phyloP scores from a whole-genome alignment of 805 yeast genomes.

The Wickerhamiella kazuoi region DNA sequence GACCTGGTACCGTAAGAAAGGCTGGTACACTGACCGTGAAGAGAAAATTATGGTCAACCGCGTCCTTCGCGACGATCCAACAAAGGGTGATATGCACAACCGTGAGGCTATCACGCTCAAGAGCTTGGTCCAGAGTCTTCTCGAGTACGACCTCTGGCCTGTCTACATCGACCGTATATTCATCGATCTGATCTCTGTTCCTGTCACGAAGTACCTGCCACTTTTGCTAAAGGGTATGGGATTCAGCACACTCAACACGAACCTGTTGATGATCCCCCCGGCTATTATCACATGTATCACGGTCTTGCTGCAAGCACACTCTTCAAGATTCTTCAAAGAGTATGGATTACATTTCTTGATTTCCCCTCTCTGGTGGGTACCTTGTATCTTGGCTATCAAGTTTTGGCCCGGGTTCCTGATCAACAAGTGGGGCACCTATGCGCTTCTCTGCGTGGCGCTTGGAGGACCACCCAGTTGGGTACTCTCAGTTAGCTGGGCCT shows the following conservation, averaged over 20 bases:
- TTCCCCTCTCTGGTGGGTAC: slow-evolving; percentile 11
- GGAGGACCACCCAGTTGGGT: slow-evolving; percentile 17
- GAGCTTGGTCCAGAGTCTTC: slow-evolving; percentile 25
- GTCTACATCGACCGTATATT: slow-evolving; percentile 30
- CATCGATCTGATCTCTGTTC: slow-evolving; percentile 21
- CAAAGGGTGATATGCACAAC: slow-evolving; percentile 45
- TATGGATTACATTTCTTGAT: slow-evolving; percentile 6
- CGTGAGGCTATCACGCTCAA: slow-evolving; percentile 30
- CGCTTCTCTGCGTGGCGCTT: slow-evolving; percentile 15
- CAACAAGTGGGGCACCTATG: slow-evolving; percentile 19
- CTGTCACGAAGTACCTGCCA: slow-evolving; percentile 28
- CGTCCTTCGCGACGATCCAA: slow-evolving; percentile 42
- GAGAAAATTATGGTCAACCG: slow-evolving; percentile 40
- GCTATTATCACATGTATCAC: slow-evolving; percentile 9
- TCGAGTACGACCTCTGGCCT: slow-evolving; percentile 38
- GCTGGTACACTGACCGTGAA: slow-evolving; percentile 35
- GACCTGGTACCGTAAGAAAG: slow-evolving; percentile 28
- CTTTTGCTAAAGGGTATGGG: slow-evolving; percentile 31
- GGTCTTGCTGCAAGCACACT: slow-evolving; percentile 13
- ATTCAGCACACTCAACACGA: slow-evolving; percentile 32
- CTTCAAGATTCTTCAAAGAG: slow-evolving; percentile 5
- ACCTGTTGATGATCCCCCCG: slow-evolving; percentile 40
- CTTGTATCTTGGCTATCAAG: slow-evolving; percentile 10
- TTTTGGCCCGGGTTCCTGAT: slow-evolving; percentile 14
- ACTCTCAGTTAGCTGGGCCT: slow-evolving; percentile 28